Conservation (phyloP, 2,329 filamentous ascomycete species). For the Trichoderma pleuroti region DNA sequence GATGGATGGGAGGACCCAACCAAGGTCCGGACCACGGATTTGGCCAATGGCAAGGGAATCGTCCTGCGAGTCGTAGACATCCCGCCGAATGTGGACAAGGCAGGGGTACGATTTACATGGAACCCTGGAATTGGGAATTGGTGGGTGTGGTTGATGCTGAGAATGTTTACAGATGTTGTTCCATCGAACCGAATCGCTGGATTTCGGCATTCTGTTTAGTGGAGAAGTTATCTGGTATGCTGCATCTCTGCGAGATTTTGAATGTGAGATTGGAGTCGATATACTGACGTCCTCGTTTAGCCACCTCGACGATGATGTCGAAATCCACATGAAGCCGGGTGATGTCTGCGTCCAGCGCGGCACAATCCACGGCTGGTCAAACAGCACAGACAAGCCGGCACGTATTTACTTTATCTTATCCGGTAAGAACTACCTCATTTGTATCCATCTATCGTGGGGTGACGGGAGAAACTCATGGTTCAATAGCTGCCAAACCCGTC, state of each 20-base stretch:
- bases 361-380: constrained; percentile 25
- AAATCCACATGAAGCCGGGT: constrained; percentile 21
- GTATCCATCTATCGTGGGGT: background rate
- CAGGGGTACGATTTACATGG: constrained; percentile 15
- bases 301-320: constrained; percentile 23
- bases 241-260: background rate
- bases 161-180: constrained; percentile 19
- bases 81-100: constrained; percentile 19
- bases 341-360: constrained; percentile 26
- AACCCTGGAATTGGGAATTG: background rate
- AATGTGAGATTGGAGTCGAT: background rate
- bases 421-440: constrained; percentile 27
- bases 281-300: constrained; percentile 2
- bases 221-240: constrained; percentile 25
- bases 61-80: constrained; percentile 24
- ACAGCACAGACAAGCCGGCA: constrained; percentile 21
- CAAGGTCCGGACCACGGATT: constrained; percentile 19
- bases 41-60: constrained; percentile 23
- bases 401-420: constrained; percentile 23
- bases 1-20: constrained; percentile 23
- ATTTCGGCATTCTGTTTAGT: constrained; percentile 23
- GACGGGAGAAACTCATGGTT: background rate
- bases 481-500: constrained; percentile 23
- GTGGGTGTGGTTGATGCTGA: background rate
- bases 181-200: constrained; percentile 25